Evolutionary conservation across 163 green algal genomes (phyloP).

Genomic region (Coccomyxa subellipsoidea): DNA sequence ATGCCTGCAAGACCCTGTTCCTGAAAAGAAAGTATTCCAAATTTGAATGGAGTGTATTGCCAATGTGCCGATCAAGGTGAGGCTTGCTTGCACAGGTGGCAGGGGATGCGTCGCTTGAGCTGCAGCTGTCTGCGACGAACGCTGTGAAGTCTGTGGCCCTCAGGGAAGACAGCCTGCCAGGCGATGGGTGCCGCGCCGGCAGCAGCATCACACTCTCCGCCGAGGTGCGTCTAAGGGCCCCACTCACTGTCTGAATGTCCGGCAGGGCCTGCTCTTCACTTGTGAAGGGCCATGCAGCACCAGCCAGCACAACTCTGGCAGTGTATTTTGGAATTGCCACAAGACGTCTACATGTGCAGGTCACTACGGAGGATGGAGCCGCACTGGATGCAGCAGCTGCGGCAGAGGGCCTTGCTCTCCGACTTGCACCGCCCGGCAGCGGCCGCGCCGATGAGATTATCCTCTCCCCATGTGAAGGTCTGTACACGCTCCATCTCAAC

Average conservation of each 20-base stretch:
- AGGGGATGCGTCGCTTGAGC: constrained; percentile 45
- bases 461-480: neutral
- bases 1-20: no score
- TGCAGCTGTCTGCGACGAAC: constrained; percentile 48
- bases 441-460: neutral
- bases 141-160: constrained; percentile 22
- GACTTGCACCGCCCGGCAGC: constrained; percentile 37
- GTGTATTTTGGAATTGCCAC: no score
- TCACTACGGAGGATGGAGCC: constrained; percentile 59
- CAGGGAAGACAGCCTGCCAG: neutral
- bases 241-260: neutral
- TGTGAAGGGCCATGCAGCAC: no score
- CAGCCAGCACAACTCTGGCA: no score
- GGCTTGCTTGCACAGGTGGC: constrained; percentile 28
- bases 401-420: constrained; percentile 35
- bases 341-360: constrained; percentile 24
- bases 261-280: no score
- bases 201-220: neutral
- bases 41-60: no score
- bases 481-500: neutral
- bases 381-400: constrained; percentile 45
- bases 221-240: neutral
- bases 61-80: no score
- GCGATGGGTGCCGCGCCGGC: neutral
- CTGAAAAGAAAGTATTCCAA: no score